A percentile compares a stretch with the other conserved stretches of the same genome.
Conservation (phyloP, 148 eudicot species). For the Oxyria digyna region DNA sequence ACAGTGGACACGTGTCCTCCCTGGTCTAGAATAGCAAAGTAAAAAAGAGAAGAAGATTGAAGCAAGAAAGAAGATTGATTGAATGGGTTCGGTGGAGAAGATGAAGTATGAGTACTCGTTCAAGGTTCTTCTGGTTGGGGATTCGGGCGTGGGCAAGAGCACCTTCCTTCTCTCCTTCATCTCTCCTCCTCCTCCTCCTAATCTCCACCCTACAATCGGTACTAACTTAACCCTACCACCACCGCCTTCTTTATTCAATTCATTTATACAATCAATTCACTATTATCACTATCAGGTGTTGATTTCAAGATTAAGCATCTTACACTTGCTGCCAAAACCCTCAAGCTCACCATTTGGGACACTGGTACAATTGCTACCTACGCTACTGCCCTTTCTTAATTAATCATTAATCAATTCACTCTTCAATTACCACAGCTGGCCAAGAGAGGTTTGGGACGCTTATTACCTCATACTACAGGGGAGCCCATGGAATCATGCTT, state of each 20-base stretch:
- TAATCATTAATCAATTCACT: no score
- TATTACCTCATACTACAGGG: slow-evolving; percentile 54
- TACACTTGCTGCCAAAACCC: slow-evolving; percentile 31
- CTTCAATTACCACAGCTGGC: no score
- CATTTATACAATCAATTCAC: no score
- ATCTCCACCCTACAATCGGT: slow-evolving; percentile 47
- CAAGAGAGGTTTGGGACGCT: slow-evolving; percentile 66
- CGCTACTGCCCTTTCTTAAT: no score
- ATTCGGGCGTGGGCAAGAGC: slow-evolving; percentile 53
- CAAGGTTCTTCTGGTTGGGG: slow-evolving; percentile 46
- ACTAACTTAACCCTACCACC: no score
- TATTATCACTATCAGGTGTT: slow-evolving; percentile 42
- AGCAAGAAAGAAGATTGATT: no score
- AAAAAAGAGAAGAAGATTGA: no score
- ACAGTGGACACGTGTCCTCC: not conserved
- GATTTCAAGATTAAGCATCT: slow-evolving; percentile 57
- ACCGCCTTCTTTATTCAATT: no score
- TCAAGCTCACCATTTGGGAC: slow-evolving; percentile 62
- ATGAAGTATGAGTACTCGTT: slow-evolving; percentile 54
- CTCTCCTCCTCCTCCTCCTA: slow-evolving; percentile 23
- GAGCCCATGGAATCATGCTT: slow-evolving; percentile 59
- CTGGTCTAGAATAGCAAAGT: no score
- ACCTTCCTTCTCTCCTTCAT: slow-evolving; percentile 44
- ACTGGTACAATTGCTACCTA: slow-evolving; percentile 35
- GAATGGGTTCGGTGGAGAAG: not conserved